Evolutionary conservation across 2,329 filamentous ascomycete genomes (phyloP), one percentile per base, ranked within the genome.

Genomic region (Ceratocystis huliohia): DNA sequence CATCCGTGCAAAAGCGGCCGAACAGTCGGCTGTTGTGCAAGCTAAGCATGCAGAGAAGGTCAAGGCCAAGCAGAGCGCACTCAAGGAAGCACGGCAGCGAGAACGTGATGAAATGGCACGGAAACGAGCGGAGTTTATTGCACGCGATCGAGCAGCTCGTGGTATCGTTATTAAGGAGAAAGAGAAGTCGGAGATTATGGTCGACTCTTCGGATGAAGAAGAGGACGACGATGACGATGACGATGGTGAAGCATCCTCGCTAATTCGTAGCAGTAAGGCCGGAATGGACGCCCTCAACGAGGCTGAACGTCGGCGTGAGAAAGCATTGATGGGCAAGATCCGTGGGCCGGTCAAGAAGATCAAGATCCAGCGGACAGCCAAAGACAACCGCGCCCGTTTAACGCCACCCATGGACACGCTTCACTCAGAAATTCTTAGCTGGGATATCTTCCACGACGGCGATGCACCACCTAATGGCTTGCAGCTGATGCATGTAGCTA

Each of bases 401-500:
- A 88, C 92, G 41, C 94, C 95, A 6, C 90, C 95, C 70, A 88
- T 99, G 76, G 88, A 91, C 46, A 81, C 84, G 17, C 78, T 99
- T 37, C 94, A 97, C 74, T 87, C 88, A 71, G 87, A 87, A 20
- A 91, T 99, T 63, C 83, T 99, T 2, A 84, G 88, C 66, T 99
- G 94, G 94, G 89, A 99, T 70, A 96, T 95, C 70, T 99, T 96
- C 75, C 89, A 96, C 72, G 79, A 85, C 59, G 91, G 91, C 33
- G 90, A 92, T 72, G 88, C 92, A 68, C 94, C 94, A 5, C 92
- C 94, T 0, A 87, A 84, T 64, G 84, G 84, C 17, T 85, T 86
- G 61, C 81, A 84, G 57, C 96, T 93, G 72, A 84, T 82, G 61
- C 80, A 84, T 65, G 93, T 99, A 10, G 86, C 88, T 4, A 87